These are phyloP conservation scores for Vitis riparia DNA, from an alignment of 164 flowering plant species.

Conservation along the genomic window DNA sequence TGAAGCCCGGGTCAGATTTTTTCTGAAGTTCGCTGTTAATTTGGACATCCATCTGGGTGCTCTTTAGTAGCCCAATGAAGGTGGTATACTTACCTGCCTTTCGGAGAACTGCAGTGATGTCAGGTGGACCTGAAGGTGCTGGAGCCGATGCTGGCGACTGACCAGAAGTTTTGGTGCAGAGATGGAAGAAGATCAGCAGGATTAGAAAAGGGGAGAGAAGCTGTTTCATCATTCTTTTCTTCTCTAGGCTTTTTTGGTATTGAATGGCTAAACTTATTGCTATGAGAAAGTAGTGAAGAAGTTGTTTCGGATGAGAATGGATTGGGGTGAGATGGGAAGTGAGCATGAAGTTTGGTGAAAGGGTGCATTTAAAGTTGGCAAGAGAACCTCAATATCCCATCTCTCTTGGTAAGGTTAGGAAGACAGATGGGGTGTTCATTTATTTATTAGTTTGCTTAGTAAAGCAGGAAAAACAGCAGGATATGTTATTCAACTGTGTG, in stretches of 20 bases:
- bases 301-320: neutral
- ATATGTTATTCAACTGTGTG: neutral
- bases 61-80: conserved; percentile 36
- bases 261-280: neutral
- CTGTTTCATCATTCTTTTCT: conserved; percentile 12
- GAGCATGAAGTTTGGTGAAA: conserved; percentile 21
- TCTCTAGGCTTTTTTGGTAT: neutral
- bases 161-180: conserved; percentile 21
- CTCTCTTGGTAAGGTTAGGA: conserved; percentile 13
- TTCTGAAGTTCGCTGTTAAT: conserved; percentile 23
- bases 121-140: conserved; percentile 21
- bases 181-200: conserved; percentile 19
- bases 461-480: conserved; percentile 11
- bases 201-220: neutral
- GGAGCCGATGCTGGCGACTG: conserved; percentile 30
- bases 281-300: neutral
- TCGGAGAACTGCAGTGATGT: conserved; percentile 16
- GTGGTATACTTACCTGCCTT: conserved; percentile 31
- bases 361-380: conserved; percentile 13
- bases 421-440: conserved; percentile 2
- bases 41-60: conserved; percentile 36
- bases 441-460: conserved; percentile 12
- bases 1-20: conserved; percentile 28
- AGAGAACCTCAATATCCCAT: neutral
- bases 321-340: neutral